phyloP scores from a whole-genome alignment of 1,139 yeast genomes.

The Sugiyamaella novakii region DNA sequence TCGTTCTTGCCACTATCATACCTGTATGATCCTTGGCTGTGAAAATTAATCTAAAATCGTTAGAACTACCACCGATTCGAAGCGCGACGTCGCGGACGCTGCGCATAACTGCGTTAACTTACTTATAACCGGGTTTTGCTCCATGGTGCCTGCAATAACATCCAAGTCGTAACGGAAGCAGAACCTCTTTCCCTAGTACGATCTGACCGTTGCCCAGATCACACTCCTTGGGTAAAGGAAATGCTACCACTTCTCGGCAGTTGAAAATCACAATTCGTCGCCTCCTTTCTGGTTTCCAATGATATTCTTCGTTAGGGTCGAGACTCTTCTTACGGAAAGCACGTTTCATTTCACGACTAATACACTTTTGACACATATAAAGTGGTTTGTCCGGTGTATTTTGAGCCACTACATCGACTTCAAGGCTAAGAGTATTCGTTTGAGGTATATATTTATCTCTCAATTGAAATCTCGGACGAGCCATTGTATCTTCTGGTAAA shows the following conservation, averaged over 20 bases:
- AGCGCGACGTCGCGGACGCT: too few species aligned
- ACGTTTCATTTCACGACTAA: constrained; percentile 87
- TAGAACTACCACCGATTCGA: too few species aligned
- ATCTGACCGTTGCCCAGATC: constrained; percentile 28
- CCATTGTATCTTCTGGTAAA: constrained; percentile 81
- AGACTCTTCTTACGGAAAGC: constrained; percentile 81
- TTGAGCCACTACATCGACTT: constrained; percentile 46
- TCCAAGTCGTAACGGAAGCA: constrained; percentile 81
- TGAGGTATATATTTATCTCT: constrained; percentile 45
- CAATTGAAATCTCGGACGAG: constrained; percentile 75
- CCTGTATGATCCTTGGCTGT: constrained; percentile 64
- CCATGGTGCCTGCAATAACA: constrained; percentile 96
- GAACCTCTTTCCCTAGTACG: constrained; percentile 52
- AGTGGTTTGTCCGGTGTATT: constrained; percentile 53
- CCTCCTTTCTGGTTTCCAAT: constrained; percentile 67
- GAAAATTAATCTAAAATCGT: constrained; percentile 54
- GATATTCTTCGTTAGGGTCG: constrained; percentile 62
- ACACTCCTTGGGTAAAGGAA: constrained; percentile 49
- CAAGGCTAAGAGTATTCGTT: constrained; percentile 38
- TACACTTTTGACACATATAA: constrained; percentile 82
- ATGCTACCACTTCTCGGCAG: constrained; percentile 80
- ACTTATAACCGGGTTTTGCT: constrained; percentile 73
- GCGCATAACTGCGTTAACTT: constrained; percentile 4
- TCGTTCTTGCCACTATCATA: constrained; percentile 67
- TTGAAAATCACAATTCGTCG: constrained; percentile 87